These are phyloP conservation scores for Rhodotorula sp. DNA, from an alignment of 1,284 basidiomycete genomes.

Conservation along the genomic window DNA sequence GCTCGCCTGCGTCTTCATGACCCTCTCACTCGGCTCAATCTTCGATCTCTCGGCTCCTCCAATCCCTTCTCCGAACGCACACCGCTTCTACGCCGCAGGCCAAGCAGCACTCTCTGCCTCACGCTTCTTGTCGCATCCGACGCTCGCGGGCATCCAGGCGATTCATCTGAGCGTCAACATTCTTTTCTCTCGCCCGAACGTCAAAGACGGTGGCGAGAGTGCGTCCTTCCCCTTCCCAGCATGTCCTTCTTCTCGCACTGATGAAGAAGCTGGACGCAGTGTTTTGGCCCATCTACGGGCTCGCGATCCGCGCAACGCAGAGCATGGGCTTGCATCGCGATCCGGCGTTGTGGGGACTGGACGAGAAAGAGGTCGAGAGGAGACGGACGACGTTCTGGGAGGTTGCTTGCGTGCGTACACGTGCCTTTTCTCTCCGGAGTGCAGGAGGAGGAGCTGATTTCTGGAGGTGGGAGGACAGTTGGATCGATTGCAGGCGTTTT, in stretches of 20 bases:
- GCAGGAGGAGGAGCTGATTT: too few relatives aligned
- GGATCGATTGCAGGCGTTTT: slow-evolving; percentile 33
- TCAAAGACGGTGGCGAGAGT: slow-evolving; percentile 41
- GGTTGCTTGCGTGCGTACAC: slow-evolving; percentile 27
- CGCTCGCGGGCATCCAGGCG: slow-evolving; percentile 22
- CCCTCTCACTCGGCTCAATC: slow-evolving; percentile 41
- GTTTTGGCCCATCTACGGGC: slow-evolving; percentile 41
- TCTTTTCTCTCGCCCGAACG: slow-evolving; percentile 39
- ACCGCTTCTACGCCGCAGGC: slow-evolving; percentile 27
- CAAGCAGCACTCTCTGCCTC: slow-evolving; percentile 30
- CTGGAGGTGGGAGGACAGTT: slow-evolving; percentile 13
- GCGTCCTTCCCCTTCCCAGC: background rate
- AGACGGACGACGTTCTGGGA: slow-evolving; percentile 40
- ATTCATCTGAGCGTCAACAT: slow-evolving; percentile 42
- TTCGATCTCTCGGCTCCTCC: slow-evolving; percentile 39
- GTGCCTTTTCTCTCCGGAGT: background rate
- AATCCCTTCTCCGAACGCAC: slow-evolving; percentile 19
- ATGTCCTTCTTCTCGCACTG: too few relatives aligned
- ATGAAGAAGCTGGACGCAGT: background rate
- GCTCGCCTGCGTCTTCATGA: slow-evolving; percentile 43
- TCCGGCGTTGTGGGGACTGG: slow-evolving; percentile 39
- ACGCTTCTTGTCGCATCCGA: slow-evolving; percentile 30
- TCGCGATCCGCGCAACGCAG: slow-evolving; percentile 17
- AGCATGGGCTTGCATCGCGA: slow-evolving; percentile 42
- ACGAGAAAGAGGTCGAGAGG: slow-evolving; percentile 28